phyloP scores from a whole-genome alignment of 164 flowering plant genomes.

The Berberis vulgaris region DNA sequence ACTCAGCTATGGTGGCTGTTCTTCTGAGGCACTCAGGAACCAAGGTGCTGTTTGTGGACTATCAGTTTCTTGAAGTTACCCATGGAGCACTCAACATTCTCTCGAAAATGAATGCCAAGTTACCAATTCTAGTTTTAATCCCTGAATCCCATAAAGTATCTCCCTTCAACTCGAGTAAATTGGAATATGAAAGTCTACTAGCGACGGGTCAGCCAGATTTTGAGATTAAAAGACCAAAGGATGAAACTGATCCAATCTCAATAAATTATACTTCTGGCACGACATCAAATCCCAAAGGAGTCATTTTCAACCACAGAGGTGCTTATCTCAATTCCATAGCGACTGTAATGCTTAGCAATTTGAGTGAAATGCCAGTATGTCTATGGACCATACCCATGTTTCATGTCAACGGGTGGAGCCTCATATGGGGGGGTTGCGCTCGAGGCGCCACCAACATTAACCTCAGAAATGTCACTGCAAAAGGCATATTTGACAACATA shows the following conservation, averaged over 20 bases:
- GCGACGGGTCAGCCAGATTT: slow-evolving; percentile 32
- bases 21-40: slow-evolving; percentile 50
- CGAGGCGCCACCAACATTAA: slow-evolving; percentile 73
- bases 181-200: slow-evolving; percentile 42
- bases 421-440: slow-evolving; percentile 67
- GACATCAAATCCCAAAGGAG: slow-evolving; percentile 82
- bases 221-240: slow-evolving; percentile 38
- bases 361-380: slow-evolving; percentile 53
- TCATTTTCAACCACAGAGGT: slow-evolving; percentile 70
- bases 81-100: slow-evolving; percentile 32
- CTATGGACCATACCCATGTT: slow-evolving; percentile 86
- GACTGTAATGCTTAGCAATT: slow-evolving; percentile 32
- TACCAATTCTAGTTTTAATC: slow-evolving; percentile 36
- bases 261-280: slow-evolving; percentile 80
- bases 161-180: neutral
- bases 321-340: slow-evolving; percentile 66
- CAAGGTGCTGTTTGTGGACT: slow-evolving; percentile 55
- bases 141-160: slow-evolving; percentile 22
- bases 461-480: slow-evolving; percentile 37
- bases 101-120: slow-evolving; percentile 12
- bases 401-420: slow-evolving; percentile 87
- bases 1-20: slow-evolving; percentile 41
- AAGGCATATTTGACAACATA: slow-evolving; percentile 41
- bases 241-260: slow-evolving; percentile 64
- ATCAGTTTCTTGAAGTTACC: slow-evolving; percentile 37